phyloP scores from a whole-genome alignment of 108 stramenopile genomes.

The Cyclostephanos invisitatus region DNA sequence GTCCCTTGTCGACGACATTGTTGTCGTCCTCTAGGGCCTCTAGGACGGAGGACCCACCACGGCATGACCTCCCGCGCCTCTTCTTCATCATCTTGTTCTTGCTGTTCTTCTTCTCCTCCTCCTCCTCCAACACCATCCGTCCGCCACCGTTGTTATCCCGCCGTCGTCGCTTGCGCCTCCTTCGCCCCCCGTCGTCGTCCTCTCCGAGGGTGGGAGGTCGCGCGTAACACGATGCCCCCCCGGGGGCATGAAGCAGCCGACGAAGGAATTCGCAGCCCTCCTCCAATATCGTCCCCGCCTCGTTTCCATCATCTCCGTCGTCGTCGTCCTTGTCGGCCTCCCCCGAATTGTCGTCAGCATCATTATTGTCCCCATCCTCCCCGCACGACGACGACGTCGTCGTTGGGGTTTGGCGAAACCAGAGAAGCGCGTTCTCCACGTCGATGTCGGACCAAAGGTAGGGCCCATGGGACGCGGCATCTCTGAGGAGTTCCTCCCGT shows the following conservation, averaged over 20 bases:
- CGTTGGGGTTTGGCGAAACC: slow-evolving; percentile 13
- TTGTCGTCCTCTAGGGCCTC: neutral
- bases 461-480: slow-evolving; percentile 40
- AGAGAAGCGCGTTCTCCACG: slow-evolving; percentile 44
- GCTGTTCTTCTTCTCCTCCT: neutral
- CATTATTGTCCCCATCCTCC: neutral
- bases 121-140: neutral
- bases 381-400: neutral
- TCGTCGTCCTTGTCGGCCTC: neutral
- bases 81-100: neutral
- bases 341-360: neutral
- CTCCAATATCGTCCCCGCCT: neutral
- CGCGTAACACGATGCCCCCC: neutral
- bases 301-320: neutral
- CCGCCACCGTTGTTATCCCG: neutral
- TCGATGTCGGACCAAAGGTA: slow-evolving; percentile 41
- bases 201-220: neutral
- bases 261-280: slow-evolving; percentile 35
- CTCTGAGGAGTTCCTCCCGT: slow-evolving; percentile 7
- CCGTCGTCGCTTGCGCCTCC: neutral
- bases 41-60: neutral
- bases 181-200: neutral
- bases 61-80: neutral
- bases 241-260: slow-evolving; percentile 27
- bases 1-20: neutral